Evolutionary conservation across 2,329 filamentous ascomycete genomes (phyloP), one percentile per base, ranked within the genome.

Genomic region (Hypoxylon sp.): DNA sequence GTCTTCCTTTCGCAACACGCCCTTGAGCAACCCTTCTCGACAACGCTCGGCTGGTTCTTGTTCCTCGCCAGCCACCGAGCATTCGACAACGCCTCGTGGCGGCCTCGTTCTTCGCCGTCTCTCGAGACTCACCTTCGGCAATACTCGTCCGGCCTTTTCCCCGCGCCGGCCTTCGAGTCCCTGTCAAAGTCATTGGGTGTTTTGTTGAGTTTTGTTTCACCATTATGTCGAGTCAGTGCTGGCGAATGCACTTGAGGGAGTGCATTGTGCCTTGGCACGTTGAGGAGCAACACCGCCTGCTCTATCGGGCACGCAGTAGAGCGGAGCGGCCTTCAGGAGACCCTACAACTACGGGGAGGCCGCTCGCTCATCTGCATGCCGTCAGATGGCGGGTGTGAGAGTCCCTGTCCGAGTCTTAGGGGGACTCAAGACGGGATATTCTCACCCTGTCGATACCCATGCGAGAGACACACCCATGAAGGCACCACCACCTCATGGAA

Each of bases 101-200:
- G 54, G 55, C 38, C 49, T 50, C 48, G 40, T 49, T 40, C 52
- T 48, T n/a, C 54, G 58, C 58, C 56, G 53, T 43, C 58, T 41
- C 46, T 60, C 54, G 58, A 58, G 50, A 37, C 29, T n/a, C 38
- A 18, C 29, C 29, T n/a, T 48, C 41, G 48, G 37, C 53, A 55
- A 55, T 24, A 18, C 51, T 60, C 56, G 46, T 62, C 47, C 52
- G 55, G 51, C 46, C 37, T 35, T 48, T 29, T 61, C 40, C n/a
- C n/a, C 50, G 35, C 56, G 45, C 55, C 58, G 48, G 58, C 58
- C 58, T 61, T 62, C 46, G 52, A 61, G 58, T 27, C 27, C 54
- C 18, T 42, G 58, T 41, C 29, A 31, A 17, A 10, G n/a, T 51
- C 47, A 24, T 33, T 17, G n/a, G 33, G 50, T 46, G 52, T 51